phyloP scores from a whole-genome alignment of 2,329 filamentous ascomycete genomes.

The Pseudocercospora pini-densiflorae region DNA sequence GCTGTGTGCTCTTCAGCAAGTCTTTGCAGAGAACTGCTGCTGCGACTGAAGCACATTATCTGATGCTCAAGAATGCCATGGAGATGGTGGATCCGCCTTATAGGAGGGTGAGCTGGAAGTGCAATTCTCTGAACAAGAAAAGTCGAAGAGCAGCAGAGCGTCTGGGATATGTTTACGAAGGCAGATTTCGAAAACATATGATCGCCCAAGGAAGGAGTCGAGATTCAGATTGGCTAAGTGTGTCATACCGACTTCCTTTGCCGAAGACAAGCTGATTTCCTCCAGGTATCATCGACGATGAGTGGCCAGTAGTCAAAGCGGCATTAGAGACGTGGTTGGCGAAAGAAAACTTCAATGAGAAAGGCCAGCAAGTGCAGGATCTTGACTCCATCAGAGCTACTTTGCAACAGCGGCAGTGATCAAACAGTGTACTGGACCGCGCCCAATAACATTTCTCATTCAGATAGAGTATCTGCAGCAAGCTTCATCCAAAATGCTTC shows the following conservation, averaged over 20 bases:
- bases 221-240: conserved; percentile 65
- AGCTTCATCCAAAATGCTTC: conserved; percentile 10
- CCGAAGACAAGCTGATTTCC: background rate
- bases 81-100: conserved; percentile 48
- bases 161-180: conserved; percentile 64
- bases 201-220: conserved; percentile 60
- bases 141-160: conserved; percentile 61
- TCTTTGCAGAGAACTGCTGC: conserved; percentile 58
- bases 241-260: background rate
- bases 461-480: background rate
- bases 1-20: conserved; percentile 58
- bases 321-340: conserved; percentile 61
- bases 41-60: conserved; percentile 63
- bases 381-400: conserved; percentile 45
- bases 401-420: background rate
- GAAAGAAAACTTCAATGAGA: conserved; percentile 59
- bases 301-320: conserved; percentile 58
- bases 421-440: background rate
- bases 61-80: conserved; percentile 61
- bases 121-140: conserved; percentile 59
- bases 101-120: conserved; percentile 68
- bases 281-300: conserved; percentile 56
- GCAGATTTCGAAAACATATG: conserved; percentile 65
- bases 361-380: conserved; percentile 56
- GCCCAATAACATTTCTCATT: background rate